phyloP scores from a whole-genome alignment of 331 rosid species.

The Stylosanthes scabra region DNA sequence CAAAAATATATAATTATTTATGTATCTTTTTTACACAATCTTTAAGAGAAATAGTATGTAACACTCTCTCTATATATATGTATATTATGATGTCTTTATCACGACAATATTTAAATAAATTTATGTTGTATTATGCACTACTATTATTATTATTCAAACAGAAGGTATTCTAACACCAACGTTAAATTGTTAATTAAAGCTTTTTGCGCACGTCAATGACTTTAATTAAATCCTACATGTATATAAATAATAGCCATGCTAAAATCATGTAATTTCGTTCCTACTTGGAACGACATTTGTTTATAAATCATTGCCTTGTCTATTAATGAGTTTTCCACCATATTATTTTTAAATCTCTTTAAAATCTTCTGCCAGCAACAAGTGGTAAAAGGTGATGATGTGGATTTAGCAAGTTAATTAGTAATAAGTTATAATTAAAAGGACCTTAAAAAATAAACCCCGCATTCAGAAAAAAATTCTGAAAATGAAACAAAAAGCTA shows the following conservation, averaged over 20 bases:
- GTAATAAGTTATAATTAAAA: background rate
- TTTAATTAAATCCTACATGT: background rate
- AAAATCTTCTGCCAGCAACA: conserved; percentile 29
- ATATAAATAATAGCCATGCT: conserved; percentile 4
- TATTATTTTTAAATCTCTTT: conserved; percentile 24
- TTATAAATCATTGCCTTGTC: conserved; percentile 3
- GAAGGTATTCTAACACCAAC: conserved; percentile 31
- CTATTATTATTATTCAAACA: no score
- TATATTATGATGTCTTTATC: no score
- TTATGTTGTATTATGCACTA: no score
- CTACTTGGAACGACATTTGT: conserved; percentile 10
- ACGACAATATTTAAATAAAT: no score
- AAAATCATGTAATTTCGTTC: conserved; percentile 20
- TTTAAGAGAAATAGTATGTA: no score
- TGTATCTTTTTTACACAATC: no score
- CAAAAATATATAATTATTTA: background rate
- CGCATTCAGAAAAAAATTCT: background rate
- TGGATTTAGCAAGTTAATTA: conserved; percentile 15
- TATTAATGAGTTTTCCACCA: conserved; percentile 33
- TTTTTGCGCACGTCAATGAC: conserved; percentile 38
- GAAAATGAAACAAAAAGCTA: no score
- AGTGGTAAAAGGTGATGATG: conserved; percentile 28
- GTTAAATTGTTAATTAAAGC: conserved; percentile 22
- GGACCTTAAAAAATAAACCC: conserved; percentile 5
- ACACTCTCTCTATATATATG: no score